Evolutionary conservation across 2,329 filamentous ascomycete species (phyloP).

Genomic region (Phaeosphaeria sp.): DNA sequence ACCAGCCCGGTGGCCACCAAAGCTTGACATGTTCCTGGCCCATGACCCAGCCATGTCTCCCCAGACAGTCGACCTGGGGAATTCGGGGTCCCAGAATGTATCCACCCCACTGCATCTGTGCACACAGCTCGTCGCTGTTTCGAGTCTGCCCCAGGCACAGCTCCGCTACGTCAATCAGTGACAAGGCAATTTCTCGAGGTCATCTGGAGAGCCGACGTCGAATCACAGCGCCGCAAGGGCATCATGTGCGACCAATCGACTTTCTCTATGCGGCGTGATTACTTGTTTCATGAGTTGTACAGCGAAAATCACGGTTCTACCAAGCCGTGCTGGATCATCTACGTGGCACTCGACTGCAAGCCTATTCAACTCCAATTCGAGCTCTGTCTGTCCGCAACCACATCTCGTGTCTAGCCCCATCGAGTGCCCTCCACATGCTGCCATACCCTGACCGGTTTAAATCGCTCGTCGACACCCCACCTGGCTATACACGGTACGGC

Average conservation of each 20-base stretch:
- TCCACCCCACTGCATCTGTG: conserved; percentile 5
- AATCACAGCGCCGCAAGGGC: conserved; percentile 42
- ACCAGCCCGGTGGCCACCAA: conserved; percentile 19
- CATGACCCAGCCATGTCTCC: conserved; percentile 24
- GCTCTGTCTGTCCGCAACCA: conserved; percentile 9
- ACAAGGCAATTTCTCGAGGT: conserved; percentile 42
- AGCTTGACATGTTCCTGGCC: conserved; percentile 15
- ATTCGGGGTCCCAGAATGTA: conserved; percentile 24
- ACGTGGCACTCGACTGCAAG: conserved; percentile 31
- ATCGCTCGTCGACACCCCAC: background rate
- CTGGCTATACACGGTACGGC: background rate
- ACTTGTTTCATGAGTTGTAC: conserved; percentile 51
- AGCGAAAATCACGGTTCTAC: conserved; percentile 32
- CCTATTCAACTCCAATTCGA: conserved; percentile 17
- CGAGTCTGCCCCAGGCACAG: conserved; percentile 16
- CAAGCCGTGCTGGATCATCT: conserved; percentile 24
- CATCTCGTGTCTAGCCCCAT: conserved; percentile 11
- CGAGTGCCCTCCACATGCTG: conserved; percentile 3
- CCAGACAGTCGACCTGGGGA: conserved; percentile 24
- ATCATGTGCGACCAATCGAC: conserved; percentile 46
- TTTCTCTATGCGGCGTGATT: conserved; percentile 41
- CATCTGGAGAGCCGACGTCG: conserved; percentile 38
- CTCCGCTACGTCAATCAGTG: conserved; percentile 38
- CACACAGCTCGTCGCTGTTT: conserved; percentile 16
- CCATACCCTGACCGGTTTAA: background rate